Percentiles rank a stretch among this genome's conserved stretches.
phyloP scores from a whole-genome alignment of 345 rosid genomes.

The Pelargonium nanum region DNA sequence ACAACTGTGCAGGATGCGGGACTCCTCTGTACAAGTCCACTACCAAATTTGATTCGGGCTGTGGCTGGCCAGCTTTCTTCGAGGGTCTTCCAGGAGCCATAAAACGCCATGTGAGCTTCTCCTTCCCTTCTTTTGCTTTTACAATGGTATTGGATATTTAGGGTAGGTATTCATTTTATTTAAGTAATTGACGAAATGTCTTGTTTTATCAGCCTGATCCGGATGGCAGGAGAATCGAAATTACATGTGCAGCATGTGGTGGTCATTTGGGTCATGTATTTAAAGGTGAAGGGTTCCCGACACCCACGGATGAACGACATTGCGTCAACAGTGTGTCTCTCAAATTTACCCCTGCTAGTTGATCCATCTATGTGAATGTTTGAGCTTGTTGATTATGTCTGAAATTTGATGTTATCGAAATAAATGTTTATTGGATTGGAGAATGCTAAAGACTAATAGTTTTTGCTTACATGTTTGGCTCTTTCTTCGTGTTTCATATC shows the following conservation, averaged over 20 bases:
- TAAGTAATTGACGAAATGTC: not conserved
- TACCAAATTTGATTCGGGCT: conserved; percentile 58
- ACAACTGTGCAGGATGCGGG: conserved; percentile 57
- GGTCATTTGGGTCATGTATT: conserved; percentile 77
- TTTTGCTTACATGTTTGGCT: no score
- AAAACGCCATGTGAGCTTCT: conserved; percentile 32
- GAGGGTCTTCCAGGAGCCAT: conserved; percentile 68
- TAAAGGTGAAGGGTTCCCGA: conserved; percentile 60
- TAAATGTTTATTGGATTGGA: no score
- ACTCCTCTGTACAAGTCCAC: conserved; percentile 50
- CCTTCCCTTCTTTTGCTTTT: not conserved
- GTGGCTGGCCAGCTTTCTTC: conserved; percentile 80
- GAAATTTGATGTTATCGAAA: no score
- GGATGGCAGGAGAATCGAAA: conserved; percentile 61
- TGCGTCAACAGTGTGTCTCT: conserved; percentile 64
- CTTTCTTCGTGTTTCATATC: no score
- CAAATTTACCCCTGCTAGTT: conserved; percentile 47
- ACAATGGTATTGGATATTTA: not conserved
- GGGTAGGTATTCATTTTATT: no score
- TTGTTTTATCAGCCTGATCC: conserved; percentile 52
- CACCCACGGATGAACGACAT: conserved; percentile 57
- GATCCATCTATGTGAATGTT: no score
- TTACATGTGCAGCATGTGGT: conserved; percentile 67
- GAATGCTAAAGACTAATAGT: no score
- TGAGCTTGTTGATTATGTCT: no score